Evolutionary conservation across 2,329 filamentous ascomycete species (phyloP).

Genomic region (Zelopaecilomyces penicillatus): DNA sequence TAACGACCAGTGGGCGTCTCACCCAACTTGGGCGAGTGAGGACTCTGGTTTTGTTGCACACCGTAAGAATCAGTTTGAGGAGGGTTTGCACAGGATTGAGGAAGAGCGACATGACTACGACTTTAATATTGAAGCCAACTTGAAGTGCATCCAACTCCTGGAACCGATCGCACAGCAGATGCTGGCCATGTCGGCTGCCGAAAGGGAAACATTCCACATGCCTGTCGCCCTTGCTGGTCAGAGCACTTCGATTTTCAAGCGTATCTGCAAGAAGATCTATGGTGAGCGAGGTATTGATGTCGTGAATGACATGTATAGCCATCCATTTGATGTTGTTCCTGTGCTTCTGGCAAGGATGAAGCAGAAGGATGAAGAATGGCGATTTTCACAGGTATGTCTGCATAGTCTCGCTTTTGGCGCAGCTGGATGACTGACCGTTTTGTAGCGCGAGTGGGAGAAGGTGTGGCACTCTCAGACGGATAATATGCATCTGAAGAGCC

Average conservation of each 20-base stretch:
- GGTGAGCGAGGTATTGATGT: constrained; percentile 80
- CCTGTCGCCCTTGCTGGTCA: constrained; percentile 80
- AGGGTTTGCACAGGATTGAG: constrained; percentile 90
- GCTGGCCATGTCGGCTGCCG: constrained; percentile 64
- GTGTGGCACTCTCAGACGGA: constrained; percentile 96
- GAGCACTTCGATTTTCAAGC: constrained; percentile 93
- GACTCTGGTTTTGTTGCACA: constrained; percentile 97
- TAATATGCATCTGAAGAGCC: constrained; percentile 87
- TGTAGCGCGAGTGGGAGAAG: constrained; percentile 86
- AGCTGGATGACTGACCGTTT: constrained; percentile 22
- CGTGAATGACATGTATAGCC: constrained; percentile 74
- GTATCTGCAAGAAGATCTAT: constrained; percentile 96
- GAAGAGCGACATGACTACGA: constrained; percentile 98
- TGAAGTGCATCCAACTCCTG: constrained; percentile 89
- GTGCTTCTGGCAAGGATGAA: constrained; percentile 84
- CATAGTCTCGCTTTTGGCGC: not conserved
- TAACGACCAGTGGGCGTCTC: constrained; percentile 97
- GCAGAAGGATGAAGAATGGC: constrained; percentile 96
- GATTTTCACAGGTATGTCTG: constrained; percentile 59
- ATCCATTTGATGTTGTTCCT: constrained; percentile 80
- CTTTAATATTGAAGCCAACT: constrained; percentile 92
- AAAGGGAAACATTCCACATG: constrained; percentile 68
- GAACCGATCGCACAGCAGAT: constrained; percentile 92
- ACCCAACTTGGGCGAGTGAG: constrained; percentile 97
- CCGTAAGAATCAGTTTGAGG: constrained; percentile 91